Conservation (phyloP, 177 flowering plant genomes). For the Tripterygium wilfordii region DNA sequence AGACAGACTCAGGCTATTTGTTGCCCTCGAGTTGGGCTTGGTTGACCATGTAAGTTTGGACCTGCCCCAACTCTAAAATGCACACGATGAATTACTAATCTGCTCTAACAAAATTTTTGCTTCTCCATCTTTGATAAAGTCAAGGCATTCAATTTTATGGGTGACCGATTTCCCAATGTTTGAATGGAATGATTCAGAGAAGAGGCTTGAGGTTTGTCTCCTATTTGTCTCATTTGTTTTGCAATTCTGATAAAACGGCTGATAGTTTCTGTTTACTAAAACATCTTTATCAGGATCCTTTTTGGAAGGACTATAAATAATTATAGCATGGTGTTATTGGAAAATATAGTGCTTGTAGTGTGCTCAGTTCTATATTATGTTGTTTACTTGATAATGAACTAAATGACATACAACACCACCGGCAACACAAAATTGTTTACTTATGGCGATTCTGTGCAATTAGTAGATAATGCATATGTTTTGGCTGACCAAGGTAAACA, state of each 20-base stretch:
- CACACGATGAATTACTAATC: neutral
- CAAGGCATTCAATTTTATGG: slow-evolving; percentile 85
- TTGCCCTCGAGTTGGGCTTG: slow-evolving; percentile 65
- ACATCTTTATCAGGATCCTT: too few species aligned
- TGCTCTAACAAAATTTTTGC: slow-evolving; percentile 2
- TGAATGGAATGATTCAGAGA: slow-evolving; percentile 84
- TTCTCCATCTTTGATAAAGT: slow-evolving; percentile 29
- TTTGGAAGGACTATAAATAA: too few species aligned
- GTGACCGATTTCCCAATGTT: slow-evolving; percentile 98
- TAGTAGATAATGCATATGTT: too few species aligned
- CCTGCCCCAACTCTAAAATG: neutral
- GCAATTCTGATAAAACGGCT: neutral
- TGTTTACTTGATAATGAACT: too few species aligned
- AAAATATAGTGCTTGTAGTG: too few species aligned
- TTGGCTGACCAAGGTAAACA: too few species aligned
- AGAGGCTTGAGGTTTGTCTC: slow-evolving; percentile 79
- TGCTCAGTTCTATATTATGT: too few species aligned
- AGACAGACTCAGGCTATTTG: slow-evolving; percentile 64
- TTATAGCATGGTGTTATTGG: too few species aligned
- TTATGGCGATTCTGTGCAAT: too few species aligned
- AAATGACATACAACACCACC: too few species aligned
- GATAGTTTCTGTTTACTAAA: neutral
- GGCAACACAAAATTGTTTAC: too few species aligned
- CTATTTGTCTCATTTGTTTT: neutral
- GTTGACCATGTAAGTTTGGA: slow-evolving; percentile 63